phyloP scores from a whole-genome alignment of 257 asterid species.

The Avicennia marina region DNA sequence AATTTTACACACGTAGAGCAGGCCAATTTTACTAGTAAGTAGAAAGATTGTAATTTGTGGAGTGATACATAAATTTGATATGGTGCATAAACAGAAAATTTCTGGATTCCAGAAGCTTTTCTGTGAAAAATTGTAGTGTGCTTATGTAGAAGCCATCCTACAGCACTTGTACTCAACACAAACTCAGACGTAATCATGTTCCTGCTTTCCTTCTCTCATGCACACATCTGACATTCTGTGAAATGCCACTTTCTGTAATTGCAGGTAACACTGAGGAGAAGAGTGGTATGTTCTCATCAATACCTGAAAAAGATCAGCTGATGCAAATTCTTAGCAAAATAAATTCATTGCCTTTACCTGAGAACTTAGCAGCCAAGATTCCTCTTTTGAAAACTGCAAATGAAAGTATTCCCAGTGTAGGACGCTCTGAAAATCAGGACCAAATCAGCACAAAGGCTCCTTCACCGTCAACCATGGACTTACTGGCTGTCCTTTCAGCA shows the following conservation, averaged over 20 bases:
- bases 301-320: constrained; percentile 60
- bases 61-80: too few species aligned
- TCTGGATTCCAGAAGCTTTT: too few species aligned
- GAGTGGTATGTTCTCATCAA: constrained; percentile 27
- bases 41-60: too few species aligned
- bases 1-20: too few species aligned
- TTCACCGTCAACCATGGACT: constrained; percentile 64
- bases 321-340: constrained; percentile 58
- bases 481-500: constrained; percentile 67
- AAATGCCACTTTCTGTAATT: constrained; percentile 8
- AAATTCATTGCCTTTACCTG: constrained; percentile 61
- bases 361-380: constrained; percentile 33
- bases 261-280: constrained; percentile 49
- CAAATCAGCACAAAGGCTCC: constrained; percentile 28
- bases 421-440: constrained; percentile 33
- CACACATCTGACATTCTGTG: constrained; percentile 5
- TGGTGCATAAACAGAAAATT: too few species aligned
- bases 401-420: constrained; percentile 25
- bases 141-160: too few species aligned
- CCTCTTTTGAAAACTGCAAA: constrained; percentile 30
- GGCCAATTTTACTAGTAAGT: too few species aligned
- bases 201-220: background rate
- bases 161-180: too few species aligned
- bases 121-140: too few species aligned
- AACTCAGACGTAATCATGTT: background rate